phyloP scores from a whole-genome alignment of 176 grass and related monocot species.

The Oryza punctata region DNA sequence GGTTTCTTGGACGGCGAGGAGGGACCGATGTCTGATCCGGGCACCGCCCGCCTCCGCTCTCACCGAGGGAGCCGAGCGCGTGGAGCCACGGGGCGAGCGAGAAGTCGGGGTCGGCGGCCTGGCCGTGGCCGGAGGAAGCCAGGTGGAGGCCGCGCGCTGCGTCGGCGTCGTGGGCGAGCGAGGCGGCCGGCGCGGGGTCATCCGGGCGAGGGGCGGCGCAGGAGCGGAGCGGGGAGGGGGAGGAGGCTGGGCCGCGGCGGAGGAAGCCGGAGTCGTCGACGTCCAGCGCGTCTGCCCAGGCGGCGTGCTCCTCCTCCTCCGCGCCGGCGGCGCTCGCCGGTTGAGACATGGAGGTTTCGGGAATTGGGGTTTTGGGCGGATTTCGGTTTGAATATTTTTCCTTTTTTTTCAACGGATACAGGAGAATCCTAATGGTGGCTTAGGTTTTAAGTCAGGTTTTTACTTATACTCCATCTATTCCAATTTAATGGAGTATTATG shows the following conservation, averaged over 20 bases:
- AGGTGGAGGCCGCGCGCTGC: conserved; percentile 22
- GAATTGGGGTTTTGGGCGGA: not conserved
- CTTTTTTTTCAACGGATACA: too few relatives aligned
- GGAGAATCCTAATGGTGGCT: too few relatives aligned
- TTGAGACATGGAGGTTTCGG: not conserved
- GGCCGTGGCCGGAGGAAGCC: not conserved
- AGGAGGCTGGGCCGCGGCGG: not conserved
- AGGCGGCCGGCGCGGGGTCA: conserved; percentile 47
- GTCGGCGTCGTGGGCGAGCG: conserved; percentile 34
- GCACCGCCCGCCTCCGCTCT: not conserved
- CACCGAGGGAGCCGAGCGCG: conserved; percentile 68
- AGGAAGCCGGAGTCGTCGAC: conserved; percentile 71
- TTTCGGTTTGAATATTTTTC: not conserved
- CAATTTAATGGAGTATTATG: too few relatives aligned
- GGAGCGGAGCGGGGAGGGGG: not conserved
- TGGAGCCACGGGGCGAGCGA: conserved; percentile 60
- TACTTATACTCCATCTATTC: too few relatives aligned
- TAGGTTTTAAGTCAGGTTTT: too few relatives aligned
- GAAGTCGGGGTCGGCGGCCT: conserved; percentile 58
- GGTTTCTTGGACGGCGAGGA: not conserved
- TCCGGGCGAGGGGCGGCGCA: not conserved
- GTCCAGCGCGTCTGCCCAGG: conserved; percentile 58
- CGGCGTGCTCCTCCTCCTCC: not conserved
- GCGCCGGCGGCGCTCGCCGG: not conserved
- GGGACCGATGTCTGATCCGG: not conserved